Conservation (phyloP, 345 rosid species). For the Jatropha curcas region DNA sequence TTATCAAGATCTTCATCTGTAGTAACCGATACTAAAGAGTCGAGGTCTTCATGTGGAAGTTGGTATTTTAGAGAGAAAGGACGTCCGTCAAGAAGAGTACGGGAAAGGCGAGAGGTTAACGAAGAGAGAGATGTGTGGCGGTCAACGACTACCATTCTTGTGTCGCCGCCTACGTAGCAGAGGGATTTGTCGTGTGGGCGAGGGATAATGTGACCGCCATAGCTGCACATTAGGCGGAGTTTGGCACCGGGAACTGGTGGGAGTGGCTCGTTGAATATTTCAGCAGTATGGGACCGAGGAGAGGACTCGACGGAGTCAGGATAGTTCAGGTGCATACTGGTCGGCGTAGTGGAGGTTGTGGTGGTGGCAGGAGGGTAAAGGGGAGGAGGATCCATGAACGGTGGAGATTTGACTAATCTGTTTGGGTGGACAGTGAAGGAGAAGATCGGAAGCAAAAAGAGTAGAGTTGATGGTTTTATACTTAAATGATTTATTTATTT, state of each 20-base stretch:
- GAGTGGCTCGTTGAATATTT: conserved; percentile 39
- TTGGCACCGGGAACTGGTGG: conserved; percentile 58
- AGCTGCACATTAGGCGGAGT: conserved; percentile 91
- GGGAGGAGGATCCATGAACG: conserved; percentile 43
- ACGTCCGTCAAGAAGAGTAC: conserved; percentile 59
- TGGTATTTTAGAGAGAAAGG: conserved; percentile 78
- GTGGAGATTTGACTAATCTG: background rate
- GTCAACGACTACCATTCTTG: conserved; percentile 61
- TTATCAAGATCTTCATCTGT: conserved; percentile 86
- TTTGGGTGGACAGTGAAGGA: background rate
- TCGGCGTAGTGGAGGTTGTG: conserved; percentile 24
- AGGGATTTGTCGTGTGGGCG: conserved; percentile 85
- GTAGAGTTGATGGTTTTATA: conserved; percentile 3
- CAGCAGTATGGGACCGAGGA: conserved; percentile 42
- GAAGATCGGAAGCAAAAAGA: background rate
- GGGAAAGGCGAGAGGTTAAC: conserved; percentile 59
- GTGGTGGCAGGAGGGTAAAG: conserved; percentile 15
- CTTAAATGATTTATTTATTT: too few relatives aligned
- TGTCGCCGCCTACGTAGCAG: conserved; percentile 75
- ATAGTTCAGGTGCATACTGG: conserved; percentile 29
- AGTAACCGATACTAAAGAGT: conserved; percentile 71
- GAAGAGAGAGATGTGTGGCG: conserved; percentile 58
- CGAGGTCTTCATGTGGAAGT: conserved; percentile 84
- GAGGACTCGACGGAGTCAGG: conserved; percentile 48
- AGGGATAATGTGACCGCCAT: conserved; percentile 85